Evolutionary conservation across 2,329 filamentous ascomycete genomes (phyloP).

Genomic region (Fusarium albosuccineum): DNA sequence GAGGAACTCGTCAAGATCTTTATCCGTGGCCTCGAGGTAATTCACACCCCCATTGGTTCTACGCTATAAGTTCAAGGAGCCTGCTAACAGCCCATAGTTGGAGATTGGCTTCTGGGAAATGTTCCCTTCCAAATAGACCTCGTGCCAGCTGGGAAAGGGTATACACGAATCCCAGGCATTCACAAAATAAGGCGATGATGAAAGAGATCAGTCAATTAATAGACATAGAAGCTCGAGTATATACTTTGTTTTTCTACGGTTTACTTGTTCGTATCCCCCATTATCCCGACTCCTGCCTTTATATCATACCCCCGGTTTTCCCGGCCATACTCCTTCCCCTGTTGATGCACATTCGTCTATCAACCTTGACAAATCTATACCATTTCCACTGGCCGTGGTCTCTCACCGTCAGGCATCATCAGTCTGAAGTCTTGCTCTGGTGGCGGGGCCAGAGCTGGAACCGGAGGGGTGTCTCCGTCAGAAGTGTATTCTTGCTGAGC

Average conservation of each 20-base stretch:
- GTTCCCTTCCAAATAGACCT: slow-evolving; percentile 55
- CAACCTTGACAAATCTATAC: slow-evolving; percentile 12
- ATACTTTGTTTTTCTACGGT: slow-evolving; percentile 26
- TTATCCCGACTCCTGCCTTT: slow-evolving; percentile 12
- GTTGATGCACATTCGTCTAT: slow-evolving; percentile 12
- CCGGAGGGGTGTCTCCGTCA: slow-evolving; percentile 53
- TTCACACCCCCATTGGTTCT: slow-evolving; percentile 30
- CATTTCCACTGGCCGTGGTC: slow-evolving; percentile 57
- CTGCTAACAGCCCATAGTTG: slow-evolving; percentile 54
- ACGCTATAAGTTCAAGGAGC: neutral
- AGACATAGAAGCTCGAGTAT: slow-evolving; percentile 40
- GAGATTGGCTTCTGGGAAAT: slow-evolving; percentile 69
- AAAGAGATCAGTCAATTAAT: slow-evolving; percentile 24
- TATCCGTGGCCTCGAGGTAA: slow-evolving; percentile 85
- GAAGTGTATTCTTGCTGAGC: slow-evolving; percentile 52
- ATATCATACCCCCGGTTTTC: slow-evolving; percentile 19
- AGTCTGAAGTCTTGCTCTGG: slow-evolving; percentile 62
- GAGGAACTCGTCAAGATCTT: slow-evolving; percentile 90
- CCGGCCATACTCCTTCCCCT: slow-evolving; percentile 25
- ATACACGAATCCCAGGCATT: neutral
- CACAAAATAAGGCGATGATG: neutral
- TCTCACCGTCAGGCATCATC: slow-evolving; percentile 66
- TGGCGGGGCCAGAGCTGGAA: slow-evolving; percentile 56
- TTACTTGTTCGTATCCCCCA: neutral
- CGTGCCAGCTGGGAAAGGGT: neutral